Base-by-base conservation (phyloP, 352 stramenopile species). In the Albugo laibachii region DNA sequence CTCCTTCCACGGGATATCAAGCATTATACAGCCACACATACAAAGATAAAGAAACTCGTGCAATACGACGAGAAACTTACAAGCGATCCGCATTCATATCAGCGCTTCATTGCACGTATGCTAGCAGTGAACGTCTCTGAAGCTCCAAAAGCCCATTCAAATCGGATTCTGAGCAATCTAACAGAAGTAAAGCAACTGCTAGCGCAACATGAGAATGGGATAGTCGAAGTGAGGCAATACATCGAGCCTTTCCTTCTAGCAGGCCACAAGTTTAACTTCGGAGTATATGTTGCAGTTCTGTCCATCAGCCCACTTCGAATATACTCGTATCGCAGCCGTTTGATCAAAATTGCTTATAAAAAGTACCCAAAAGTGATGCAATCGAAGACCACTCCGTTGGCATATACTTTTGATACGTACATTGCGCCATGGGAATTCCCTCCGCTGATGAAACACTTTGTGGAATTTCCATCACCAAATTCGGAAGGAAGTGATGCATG, bases 181-280 rank as follows among this genome's bases (percentile, higher is more conserved):
- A 31, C 3, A 8, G 24, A 31, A 31, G 24, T 31, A 31, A 31
- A 31, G 24, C 24, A 31, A 31, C 8, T 31, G 3, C 24, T 31
- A 31, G 24, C 24, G 24, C 24, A 31, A 31, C 24, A 31, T 31
- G 24, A 31, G 3, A 31, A 31, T 3, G 3, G 8, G 8, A 10
- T 31, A 8, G 24, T 31, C 3, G 24, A 31, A 31, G 8, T 31
- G 8, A 3, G 24, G 24, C 24, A 31, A 8, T 93, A 88, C 55
- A 57, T 88, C 13, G 76, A 93, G 55, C 82, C 83, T 31, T 67
- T 84, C 24, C 65, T 93, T 16, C 56, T 95, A 19, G 79, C 89
- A 44, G 77, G 69, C 41, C 72, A 87, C 66, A 92, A 93, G 57
- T 92, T 92, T 52, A 69, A 78, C 43, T 71, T 92, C 34, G 72